A percentile compares a stretch with the other conserved stretches of the same genome.
Evolutionary conservation across 331 rosid genomes (phyloP).

Genomic region (Ulmus americana): DNA sequence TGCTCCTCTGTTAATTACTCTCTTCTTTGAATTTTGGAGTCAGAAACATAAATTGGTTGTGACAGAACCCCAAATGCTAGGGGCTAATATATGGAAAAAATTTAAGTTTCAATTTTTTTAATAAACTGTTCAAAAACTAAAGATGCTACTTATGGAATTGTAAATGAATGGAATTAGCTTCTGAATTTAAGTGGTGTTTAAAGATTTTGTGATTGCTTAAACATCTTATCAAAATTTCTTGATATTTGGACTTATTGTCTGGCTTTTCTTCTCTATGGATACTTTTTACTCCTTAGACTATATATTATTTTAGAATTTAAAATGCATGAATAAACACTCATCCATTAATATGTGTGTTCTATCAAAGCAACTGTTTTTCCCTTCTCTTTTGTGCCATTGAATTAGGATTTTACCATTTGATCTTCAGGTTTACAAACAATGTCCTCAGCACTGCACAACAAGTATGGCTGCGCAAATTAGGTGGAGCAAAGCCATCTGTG

Average conservation of each 20-base stretch:
- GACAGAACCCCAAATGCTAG: background rate
- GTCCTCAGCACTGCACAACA: conserved; percentile 97
- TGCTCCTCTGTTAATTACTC: background rate
- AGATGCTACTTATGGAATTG: background rate
- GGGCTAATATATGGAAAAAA: background rate
- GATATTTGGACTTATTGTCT: background rate
- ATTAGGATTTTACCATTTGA: conserved; percentile 20
- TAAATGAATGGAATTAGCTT: background rate
- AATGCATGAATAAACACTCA: background rate
- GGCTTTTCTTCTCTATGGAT: background rate
- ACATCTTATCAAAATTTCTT: background rate
- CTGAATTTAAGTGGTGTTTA: background rate
- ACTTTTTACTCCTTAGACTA: background rate
- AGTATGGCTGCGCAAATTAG: conserved; percentile 90
- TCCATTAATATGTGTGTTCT: background rate
- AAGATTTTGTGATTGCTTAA: background rate
- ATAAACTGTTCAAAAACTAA: background rate
- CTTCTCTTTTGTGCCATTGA: background rate
- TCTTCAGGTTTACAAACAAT: conserved; percentile 76
- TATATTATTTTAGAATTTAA: background rate
- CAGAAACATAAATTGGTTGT: background rate
- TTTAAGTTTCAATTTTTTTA: background rate
- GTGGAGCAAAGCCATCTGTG: conserved; percentile 88
- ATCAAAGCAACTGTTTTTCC: background rate
- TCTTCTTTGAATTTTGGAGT: background rate